Conservation (phyloP, 176 grass and related monocot genomes). For the Microstegium vimineum region DNA sequence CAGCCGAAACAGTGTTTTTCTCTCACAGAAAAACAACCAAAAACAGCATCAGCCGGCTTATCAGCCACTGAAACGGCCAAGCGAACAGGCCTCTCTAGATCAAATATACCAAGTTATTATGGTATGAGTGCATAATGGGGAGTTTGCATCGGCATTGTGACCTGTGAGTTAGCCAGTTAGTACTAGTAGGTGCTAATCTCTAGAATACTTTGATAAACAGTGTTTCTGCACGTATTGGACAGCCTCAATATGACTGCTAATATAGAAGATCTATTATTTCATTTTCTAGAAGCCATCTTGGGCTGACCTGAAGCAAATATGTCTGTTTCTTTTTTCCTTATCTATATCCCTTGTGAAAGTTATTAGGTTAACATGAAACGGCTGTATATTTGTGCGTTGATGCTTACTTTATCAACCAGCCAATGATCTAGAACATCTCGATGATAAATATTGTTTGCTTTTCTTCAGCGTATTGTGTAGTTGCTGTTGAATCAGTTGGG, state of each 20-base stretch:
- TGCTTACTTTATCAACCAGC: background rate
- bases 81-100: too few species aligned
- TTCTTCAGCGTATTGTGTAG: slow-evolving; percentile 81
- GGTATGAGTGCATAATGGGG: background rate
- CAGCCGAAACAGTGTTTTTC: too few species aligned
- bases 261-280: background rate
- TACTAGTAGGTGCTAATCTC: background rate
- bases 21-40: too few species aligned
- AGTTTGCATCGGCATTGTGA: background rate
- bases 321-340: background rate
- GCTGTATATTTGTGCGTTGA: background rate
- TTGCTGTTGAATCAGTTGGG: slow-evolving; percentile 91
- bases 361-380: background rate
- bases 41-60: too few species aligned
- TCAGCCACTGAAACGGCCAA: too few species aligned
- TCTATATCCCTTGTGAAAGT: background rate
- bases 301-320: background rate
- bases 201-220: background rate
- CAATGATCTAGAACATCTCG: background rate
- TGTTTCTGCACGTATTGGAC: background rate
- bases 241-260: background rate
- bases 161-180: background rate
- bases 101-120: background rate
- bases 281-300: background rate
- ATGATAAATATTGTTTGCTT: background rate